Percentiles rank a stretch among this genome's conserved stretches.
Evolutionary conservation across 2,329 filamentous ascomycete genomes (phyloP).

Genomic region (Beauveria sp.): DNA sequence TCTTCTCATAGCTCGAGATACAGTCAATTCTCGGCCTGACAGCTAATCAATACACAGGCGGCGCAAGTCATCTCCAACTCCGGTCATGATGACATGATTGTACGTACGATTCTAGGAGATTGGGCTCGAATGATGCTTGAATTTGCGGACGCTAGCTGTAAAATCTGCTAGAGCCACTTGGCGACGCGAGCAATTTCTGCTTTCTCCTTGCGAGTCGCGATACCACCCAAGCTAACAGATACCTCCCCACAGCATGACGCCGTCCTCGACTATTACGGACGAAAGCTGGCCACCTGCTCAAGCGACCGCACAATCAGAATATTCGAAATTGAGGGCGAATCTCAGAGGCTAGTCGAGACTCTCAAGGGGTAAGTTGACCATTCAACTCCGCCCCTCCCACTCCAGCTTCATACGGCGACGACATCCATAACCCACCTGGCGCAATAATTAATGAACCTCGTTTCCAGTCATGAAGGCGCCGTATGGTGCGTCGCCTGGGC

Average conservation of each 20-base stretch:
- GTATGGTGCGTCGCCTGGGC: conserved; percentile 99
- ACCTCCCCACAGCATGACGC: conserved; percentile 70
- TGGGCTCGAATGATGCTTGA: neutral
- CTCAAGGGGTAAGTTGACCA: conserved; percentile 70
- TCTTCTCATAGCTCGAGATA: too few species aligned
- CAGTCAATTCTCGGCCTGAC: neutral
- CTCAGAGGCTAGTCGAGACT: conserved; percentile 83
- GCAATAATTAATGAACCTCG: neutral
- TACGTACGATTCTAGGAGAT: conserved; percentile 45
- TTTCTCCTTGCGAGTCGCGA: neutral
- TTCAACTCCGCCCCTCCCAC: neutral
- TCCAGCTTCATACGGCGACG: neutral
- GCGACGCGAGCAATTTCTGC: conserved; percentile 1
- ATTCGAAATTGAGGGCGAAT: conserved; percentile 92
- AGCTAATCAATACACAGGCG: conserved; percentile 22
- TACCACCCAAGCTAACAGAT: conserved; percentile 13
- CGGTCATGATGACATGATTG: conserved; percentile 97
- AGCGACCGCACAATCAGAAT: conserved; percentile 99
- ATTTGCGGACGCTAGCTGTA: neutral
- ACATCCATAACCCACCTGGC: conserved; percentile 12
- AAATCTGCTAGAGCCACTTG: neutral
- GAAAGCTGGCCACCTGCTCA: conserved; percentile 91
- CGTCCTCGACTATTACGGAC: conserved; percentile 96
- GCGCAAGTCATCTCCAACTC: conserved; percentile 39
- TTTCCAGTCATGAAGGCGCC: conserved; percentile 78